These are phyloP conservation scores for Cronartium quercuum DNA, from an alignment of 1,284 basidiomycete species.

Conservation along the genomic window DNA sequence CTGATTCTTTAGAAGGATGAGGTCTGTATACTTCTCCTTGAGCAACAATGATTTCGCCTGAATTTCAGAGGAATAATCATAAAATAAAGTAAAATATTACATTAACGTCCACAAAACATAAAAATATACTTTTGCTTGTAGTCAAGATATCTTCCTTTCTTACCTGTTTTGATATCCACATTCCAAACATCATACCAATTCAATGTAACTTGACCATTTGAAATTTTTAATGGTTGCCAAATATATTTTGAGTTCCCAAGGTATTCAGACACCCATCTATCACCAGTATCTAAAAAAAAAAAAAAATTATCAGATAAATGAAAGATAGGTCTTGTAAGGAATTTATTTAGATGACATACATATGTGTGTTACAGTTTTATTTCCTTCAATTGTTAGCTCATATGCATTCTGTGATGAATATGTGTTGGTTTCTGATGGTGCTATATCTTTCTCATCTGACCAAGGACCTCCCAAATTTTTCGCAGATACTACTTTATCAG, in stretches of 20 bases:
- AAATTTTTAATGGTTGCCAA: background rate
- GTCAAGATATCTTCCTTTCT: no score
- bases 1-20: no score
- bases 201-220: slow-evolving; percentile 32
- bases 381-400: slow-evolving; percentile 47
- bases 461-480: slow-evolving; percentile 59
- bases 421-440: slow-evolving; percentile 55
- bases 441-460: slow-evolving; percentile 59
- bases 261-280: slow-evolving; percentile 58
- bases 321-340: no score
- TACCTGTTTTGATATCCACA: slow-evolving; percentile 8
- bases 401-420: slow-evolving; percentile 62
- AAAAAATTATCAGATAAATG: background rate
- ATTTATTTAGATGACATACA: no score
- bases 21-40: no score
- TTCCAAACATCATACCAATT: background rate
- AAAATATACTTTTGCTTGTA: no score
- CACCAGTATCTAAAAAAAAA: slow-evolving; percentile 57
- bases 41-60: no score
- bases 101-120: no score
- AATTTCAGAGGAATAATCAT: no score
- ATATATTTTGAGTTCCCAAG: slow-evolving; percentile 55
- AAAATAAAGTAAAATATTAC: no score
- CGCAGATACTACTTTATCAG: slow-evolving; percentile 59
- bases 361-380: background rate